Conservation (phyloP, 345 rosid genomes). For the Ricinus communis region DNA sequence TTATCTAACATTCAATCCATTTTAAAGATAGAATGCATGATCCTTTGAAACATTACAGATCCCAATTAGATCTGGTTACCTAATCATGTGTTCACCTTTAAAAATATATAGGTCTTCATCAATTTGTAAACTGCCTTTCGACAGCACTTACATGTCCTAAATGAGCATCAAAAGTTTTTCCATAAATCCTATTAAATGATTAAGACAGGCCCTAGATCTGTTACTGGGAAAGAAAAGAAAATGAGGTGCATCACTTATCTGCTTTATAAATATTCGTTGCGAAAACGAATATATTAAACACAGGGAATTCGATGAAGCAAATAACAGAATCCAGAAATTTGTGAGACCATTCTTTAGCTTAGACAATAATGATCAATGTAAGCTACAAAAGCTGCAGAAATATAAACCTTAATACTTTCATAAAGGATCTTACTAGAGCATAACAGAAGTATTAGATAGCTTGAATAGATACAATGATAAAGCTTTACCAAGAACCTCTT, state of each 20-base stretch:
- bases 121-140: neutral
- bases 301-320: neutral
- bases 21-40: neutral
- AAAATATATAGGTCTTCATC: neutral
- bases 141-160: neutral
- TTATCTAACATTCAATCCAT: neutral
- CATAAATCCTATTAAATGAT: neutral
- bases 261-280: neutral
- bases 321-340: neutral
- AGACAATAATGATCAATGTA: neutral
- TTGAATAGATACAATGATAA: conserved; percentile 9
- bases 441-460: neutral
- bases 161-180: neutral
- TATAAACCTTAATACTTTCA: neutral
- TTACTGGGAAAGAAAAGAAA: neutral
- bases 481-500: conserved; percentile 48
- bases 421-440: neutral
- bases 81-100: neutral
- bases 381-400: neutral
- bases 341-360: neutral
- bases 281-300: neutral
- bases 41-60: neutral
- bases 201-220: neutral
- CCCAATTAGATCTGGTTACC: neutral
- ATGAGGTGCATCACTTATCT: neutral